These are phyloP conservation scores for Durotheca rogersii DNA, from an alignment of 495 filamentous ascomycete genomes.

Conservation along the genomic window DNA sequence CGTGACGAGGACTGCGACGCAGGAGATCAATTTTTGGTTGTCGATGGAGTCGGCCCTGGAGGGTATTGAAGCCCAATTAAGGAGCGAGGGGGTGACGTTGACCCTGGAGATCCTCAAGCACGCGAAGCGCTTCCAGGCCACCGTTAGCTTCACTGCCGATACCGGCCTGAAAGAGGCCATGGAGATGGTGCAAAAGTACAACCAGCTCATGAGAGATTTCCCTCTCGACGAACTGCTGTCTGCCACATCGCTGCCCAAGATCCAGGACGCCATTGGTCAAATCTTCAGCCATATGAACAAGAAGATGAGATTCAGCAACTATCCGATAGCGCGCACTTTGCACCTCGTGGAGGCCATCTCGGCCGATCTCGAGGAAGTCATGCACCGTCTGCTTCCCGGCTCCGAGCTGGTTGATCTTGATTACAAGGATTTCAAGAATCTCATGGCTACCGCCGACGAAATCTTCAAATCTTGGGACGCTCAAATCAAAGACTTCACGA, in stretches of 20 bases:
- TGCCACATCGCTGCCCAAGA: slow-evolving; percentile 82
- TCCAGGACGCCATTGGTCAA: slow-evolving; percentile 81
- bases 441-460: slow-evolving; percentile 78
- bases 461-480: slow-evolving; percentile 95
- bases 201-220: slow-evolving; percentile 97
- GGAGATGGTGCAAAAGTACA: slow-evolving; percentile 96
- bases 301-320: slow-evolving; percentile 91
- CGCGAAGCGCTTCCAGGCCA: slow-evolving; percentile 95
- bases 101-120: slow-evolving; percentile 92
- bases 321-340: slow-evolving; percentile 87
- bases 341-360: slow-evolving; percentile 98
- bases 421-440: slow-evolving; percentile 80
- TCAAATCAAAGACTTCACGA: slow-evolving; percentile 94
- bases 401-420: slow-evolving; percentile 87
- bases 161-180: slow-evolving; percentile 93
- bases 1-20: slow-evolving; percentile 82
- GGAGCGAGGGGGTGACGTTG: slow-evolving; percentile 83
- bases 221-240: slow-evolving; percentile 92
- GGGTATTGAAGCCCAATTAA: slow-evolving; percentile 81
- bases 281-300: slow-evolving; percentile 95
- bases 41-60: slow-evolving; percentile 91
- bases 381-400: slow-evolving; percentile 83
- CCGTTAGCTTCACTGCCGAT: slow-evolving; percentile 91
- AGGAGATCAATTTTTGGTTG: slow-evolving; percentile 98
- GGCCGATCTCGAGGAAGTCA: slow-evolving; percentile 79